Evolutionary conservation across 768 basidiomycete genomes (phyloP).

Genomic region (Clitopilus passeckerianus): DNA sequence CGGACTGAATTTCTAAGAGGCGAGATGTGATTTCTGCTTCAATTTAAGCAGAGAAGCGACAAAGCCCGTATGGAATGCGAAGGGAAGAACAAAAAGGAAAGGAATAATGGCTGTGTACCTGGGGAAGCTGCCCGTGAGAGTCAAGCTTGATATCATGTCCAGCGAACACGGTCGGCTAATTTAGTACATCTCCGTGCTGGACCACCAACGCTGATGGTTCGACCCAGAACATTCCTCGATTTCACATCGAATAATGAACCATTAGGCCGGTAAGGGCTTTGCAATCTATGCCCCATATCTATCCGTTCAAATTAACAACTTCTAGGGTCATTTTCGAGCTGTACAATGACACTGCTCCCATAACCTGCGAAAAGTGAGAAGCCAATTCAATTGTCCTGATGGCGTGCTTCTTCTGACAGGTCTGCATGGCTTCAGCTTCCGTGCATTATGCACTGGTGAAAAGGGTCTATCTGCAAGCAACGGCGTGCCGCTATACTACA

Average conservation of each 20-base stretch:
- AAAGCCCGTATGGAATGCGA: not conserved
- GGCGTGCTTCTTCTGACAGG: not conserved
- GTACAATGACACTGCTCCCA: slow-evolving; percentile 66
- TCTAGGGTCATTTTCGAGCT: slow-evolving; percentile 71
- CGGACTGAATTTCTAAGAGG: not conserved
- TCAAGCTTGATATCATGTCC: slow-evolving; percentile 1
- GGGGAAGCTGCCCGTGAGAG: slow-evolving; percentile 1
- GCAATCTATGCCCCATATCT: not conserved
- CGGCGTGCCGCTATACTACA: slow-evolving; percentile 72
- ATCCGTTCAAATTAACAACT: slow-evolving; percentile 1
- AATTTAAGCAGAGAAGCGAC: not conserved
- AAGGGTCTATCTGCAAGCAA: slow-evolving; percentile 66
- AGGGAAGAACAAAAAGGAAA: slow-evolving; percentile 1
- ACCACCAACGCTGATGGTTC: slow-evolving; percentile 32
- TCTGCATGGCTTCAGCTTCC: slow-evolving; percentile 51
- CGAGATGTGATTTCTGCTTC: not conserved
- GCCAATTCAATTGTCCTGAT: not conserved
- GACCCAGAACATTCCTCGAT: slow-evolving; percentile 67
- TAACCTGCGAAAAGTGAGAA: slow-evolving; percentile 75
- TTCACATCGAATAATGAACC: slow-evolving; percentile 45
- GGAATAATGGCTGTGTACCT: slow-evolving; percentile 2
- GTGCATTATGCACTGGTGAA: slow-evolving; percentile 83
- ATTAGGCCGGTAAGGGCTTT: slow-evolving; percentile 46
- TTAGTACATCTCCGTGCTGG: not conserved
- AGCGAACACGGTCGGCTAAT: slow-evolving; percentile 4